Evolutionary conservation across 352 stramenopile genomes (phyloP).

Genomic region (Phytophthora lateralis): DNA sequence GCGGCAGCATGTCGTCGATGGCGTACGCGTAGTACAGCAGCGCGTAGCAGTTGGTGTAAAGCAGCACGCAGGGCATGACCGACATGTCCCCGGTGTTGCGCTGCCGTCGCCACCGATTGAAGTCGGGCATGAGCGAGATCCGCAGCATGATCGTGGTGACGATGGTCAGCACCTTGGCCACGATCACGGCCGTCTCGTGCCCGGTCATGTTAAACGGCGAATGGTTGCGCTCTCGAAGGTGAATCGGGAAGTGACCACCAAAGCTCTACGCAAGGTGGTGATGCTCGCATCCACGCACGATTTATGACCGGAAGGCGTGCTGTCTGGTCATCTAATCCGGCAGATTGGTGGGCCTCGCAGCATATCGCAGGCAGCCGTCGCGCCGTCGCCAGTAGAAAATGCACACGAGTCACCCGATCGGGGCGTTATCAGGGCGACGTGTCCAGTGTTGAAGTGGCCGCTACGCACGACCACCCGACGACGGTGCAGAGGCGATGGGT

Average conservation of each 20-base stretch:
- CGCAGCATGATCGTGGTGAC: slow-evolving; percentile 35
- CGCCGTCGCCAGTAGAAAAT: slow-evolving; percentile 28
- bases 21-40: slow-evolving; percentile 52
- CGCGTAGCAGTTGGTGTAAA: slow-evolving; percentile 37
- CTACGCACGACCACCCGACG: too few species aligned
- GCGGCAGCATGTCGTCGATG: slow-evolving; percentile 52
- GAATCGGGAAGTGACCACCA: slow-evolving; percentile 19
- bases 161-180: slow-evolving; percentile 34
- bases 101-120: slow-evolving; percentile 39
- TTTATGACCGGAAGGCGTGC: background rate
- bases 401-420: slow-evolving; percentile 12
- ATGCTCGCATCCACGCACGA: slow-evolving; percentile 7
- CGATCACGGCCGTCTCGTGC: slow-evolving; percentile 21
- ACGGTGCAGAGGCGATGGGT: too few species aligned
- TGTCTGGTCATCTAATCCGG: slow-evolving; percentile 28
- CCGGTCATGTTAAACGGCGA: slow-evolving; percentile 11
- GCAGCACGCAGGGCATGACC: slow-evolving; percentile 35
- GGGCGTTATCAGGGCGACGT: slow-evolving; percentile 8
- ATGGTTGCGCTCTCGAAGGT: background rate
- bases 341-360: background rate
- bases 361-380: slow-evolving; percentile 19
- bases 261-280: background rate
- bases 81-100: slow-evolving; percentile 39
- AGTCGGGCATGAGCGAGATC: slow-evolving; percentile 36
- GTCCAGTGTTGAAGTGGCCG: too few species aligned